These are phyloP conservation scores for Eremomyces bilateralis DNA, from an alignment of 495 filamentous ascomycete species.

Conservation along the genomic window DNA sequence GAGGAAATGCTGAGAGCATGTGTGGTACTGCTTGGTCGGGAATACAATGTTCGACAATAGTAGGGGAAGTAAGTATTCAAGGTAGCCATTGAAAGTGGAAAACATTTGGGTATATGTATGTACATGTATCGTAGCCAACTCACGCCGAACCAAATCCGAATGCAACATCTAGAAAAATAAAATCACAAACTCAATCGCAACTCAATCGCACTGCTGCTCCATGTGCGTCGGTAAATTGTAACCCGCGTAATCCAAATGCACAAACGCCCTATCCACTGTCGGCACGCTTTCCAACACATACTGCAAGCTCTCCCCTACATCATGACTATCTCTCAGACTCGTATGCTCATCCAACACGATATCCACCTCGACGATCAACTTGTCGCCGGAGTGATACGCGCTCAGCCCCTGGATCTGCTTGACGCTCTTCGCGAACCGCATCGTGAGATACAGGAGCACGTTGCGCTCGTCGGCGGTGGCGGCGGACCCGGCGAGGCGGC, in stretches of 20 bases:
- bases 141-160: too few species aligned
- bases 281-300: conserved; percentile 82
- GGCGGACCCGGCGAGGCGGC: conserved; percentile 61
- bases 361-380: conserved; percentile 69
- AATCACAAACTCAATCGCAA: too few species aligned
- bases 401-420: conserved; percentile 71
- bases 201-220: conserved; percentile 39
- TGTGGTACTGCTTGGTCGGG: too few species aligned
- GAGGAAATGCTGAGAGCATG: too few species aligned
- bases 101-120: too few species aligned
- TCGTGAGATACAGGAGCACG: conserved; percentile 72
- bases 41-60: too few species aligned
- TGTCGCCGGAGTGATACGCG: conserved; percentile 77
- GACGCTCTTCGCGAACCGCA: conserved; percentile 82
- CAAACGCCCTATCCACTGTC: conserved; percentile 37
- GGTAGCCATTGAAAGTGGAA: too few species aligned
- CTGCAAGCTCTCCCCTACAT: conserved; percentile 71
- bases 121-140: too few species aligned
- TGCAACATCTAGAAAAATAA: too few species aligned
- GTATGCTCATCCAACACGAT: conserved; percentile 65
- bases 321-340: conserved; percentile 65
- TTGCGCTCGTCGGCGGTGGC: conserved; percentile 65
- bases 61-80: too few species aligned
- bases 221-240: conserved; percentile 76
- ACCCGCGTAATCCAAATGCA: conserved; percentile 63